Base-by-base conservation (phyloP, 2,329 filamentous ascomycete species). In the Colletotrichum neosansevieriae region DNA sequence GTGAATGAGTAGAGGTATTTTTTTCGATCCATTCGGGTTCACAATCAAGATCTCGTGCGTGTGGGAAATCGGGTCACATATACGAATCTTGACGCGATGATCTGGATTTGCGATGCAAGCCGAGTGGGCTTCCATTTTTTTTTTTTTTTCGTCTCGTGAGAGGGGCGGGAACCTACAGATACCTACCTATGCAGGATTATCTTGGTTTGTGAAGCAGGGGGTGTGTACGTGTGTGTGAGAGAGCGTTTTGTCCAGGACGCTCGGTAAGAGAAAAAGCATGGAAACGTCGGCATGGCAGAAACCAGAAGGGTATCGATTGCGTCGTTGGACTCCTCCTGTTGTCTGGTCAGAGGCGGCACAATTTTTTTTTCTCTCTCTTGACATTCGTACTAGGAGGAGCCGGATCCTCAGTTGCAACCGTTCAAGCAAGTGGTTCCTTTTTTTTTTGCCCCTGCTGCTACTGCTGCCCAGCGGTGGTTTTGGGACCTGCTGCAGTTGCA, bases 51-150 rank as follows among this genome's bases (percentile, higher is more conserved):
- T 29, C 7, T 29, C 29, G 6, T 29, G 29, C 6, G 6, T 29
- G 29, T 29, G 29, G 29, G 29, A 29, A 7, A 9, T 29, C 29
- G 7, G 29, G 29, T 29, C 29, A 29, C 29, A 7, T 29, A 29
- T 29, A 29, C 29, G 29, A 42, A 40, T 63, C 51, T 63, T 29
- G 42, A 63, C 32, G 53, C 53, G 44, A 34, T 40, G 34, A 63
- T 50, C 29, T 63, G 34, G 21, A 59, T 29, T 38, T 38, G 12
- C 36, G 36, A 57, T 54, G 50, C 50, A 38, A n/a, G 50, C 50
- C 19, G 29, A 44, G 36, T 44, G 36, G 34, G 53, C 19, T 42
- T 57, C 11, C 21, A 3, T 21, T 3, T 21, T 21, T 21, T 21
- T 2, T 21, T 21, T 3, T 21, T 21, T 21, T 21, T 21, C 19